Conservation (phyloP, 108 stramenopile species). For the Nitzschia sp. region DNA sequence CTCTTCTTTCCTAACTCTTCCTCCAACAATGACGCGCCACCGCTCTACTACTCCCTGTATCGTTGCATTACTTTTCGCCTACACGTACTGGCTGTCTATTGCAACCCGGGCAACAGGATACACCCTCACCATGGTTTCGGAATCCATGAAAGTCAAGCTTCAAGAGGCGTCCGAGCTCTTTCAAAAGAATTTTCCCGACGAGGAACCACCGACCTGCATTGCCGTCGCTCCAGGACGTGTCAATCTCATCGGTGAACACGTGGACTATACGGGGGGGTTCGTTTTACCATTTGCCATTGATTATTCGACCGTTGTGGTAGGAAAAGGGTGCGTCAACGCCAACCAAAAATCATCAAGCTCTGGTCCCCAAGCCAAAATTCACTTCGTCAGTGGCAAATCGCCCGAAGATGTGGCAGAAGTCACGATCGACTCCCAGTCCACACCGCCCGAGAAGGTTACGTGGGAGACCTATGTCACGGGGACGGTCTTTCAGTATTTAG, state of each 20-base stretch:
- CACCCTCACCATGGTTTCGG: background rate
- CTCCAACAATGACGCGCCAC: no score
- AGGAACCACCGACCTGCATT: background rate
- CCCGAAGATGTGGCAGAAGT: slow-evolving; percentile 43
- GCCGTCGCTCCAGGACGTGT: slow-evolving; percentile 82
- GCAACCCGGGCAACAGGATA: background rate
- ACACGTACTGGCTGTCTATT: no score
- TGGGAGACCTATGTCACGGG: slow-evolving; percentile 95
- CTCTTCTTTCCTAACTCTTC: no score
- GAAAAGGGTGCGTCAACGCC: slow-evolving; percentile 41
- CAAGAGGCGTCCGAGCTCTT: background rate
- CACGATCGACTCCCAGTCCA: slow-evolving; percentile 36
- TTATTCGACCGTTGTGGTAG: slow-evolving; percentile 71
- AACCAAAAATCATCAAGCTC: background rate
- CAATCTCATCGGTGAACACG: slow-evolving; percentile 95
- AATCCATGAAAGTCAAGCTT: background rate
- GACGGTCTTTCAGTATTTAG: slow-evolving; percentile 84
- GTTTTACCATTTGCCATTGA: slow-evolving; percentile 92
- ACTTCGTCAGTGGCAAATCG: slow-evolving; percentile 55
- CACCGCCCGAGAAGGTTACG: slow-evolving; percentile 49
- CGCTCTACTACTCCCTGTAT: no score
- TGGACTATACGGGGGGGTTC: slow-evolving; percentile 96
- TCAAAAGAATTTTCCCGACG: background rate
- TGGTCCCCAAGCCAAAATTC: slow-evolving; percentile 9
- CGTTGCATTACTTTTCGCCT: no score